Conservation (phyloP, 305 asterid species). For the Solanum hybrid region DNA sequence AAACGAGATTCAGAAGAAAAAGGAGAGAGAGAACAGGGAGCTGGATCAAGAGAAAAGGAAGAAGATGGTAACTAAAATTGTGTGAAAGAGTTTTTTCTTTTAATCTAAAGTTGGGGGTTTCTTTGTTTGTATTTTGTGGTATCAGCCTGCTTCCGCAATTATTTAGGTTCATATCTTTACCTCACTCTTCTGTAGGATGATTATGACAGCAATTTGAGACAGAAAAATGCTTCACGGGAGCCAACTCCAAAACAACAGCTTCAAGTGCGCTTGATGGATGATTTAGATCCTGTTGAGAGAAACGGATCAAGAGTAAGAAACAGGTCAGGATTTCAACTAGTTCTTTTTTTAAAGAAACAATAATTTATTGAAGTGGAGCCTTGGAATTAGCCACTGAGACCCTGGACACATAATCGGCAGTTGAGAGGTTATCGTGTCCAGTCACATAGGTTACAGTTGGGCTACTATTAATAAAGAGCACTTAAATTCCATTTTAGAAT, state of each 20-base stretch:
- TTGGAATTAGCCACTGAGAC: neutral
- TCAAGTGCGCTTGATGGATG: constrained; percentile 30
- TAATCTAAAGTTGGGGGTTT: constrained; percentile 18
- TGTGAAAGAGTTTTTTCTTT: constrained; percentile 38
- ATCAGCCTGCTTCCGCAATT: constrained; percentile 98
- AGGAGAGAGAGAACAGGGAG: constrained; percentile 70
- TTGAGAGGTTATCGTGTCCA: neutral
- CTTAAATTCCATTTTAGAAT: neutral
- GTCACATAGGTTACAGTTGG: neutral
- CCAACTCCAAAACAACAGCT: constrained; percentile 33
- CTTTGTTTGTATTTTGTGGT: constrained; percentile 48
- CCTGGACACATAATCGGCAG: neutral
- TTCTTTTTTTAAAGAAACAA: neutral
- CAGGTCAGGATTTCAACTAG: constrained; percentile 39
- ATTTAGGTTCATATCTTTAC: constrained; percentile 95
- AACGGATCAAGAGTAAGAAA: constrained; percentile 43
- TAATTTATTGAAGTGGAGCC: neutral
- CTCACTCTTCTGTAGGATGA: constrained; percentile 98
- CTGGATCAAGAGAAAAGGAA: constrained; percentile 49
- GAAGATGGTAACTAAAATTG: constrained; percentile 47
- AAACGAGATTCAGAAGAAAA: constrained; percentile 64
- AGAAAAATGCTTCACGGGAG: constrained; percentile 30
- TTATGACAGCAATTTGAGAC: constrained; percentile 36
- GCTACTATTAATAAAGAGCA: neutral
- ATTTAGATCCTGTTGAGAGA: constrained; percentile 43